Conservation (phyloP, 1,139 yeast species). For the Ogataea hybrid region DNA sequence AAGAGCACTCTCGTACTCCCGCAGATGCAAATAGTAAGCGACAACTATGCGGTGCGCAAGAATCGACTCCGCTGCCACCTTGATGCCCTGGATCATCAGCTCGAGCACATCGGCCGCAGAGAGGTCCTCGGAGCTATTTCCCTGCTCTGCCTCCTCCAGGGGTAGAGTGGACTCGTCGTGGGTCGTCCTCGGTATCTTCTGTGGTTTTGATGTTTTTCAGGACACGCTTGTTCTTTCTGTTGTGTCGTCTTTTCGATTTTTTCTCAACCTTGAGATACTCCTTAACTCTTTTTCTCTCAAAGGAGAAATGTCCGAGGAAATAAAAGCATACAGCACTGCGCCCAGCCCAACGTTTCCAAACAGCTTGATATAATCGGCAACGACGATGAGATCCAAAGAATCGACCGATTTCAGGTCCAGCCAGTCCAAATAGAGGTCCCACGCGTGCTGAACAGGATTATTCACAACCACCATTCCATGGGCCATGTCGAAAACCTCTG, state of each 20-base stretch:
- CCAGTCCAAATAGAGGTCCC: conserved; percentile 81
- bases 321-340: conserved; percentile 55
- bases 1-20: conserved; percentile 65
- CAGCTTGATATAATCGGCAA: conserved; percentile 49
- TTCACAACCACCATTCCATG: conserved; percentile 74
- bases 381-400: conserved; percentile 46
- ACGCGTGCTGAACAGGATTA: conserved; percentile 60
- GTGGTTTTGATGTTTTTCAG: conserved; percentile 12
- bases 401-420: conserved; percentile 51
- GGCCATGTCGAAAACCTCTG: conserved; percentile 52
- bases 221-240: conserved; percentile 7
- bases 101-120: conserved; percentile 55
- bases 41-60: conserved; percentile 66
- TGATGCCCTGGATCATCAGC: conserved; percentile 53
- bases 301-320: conserved; percentile 67
- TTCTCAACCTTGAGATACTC: conserved; percentile 31
- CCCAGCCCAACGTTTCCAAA: conserved; percentile 64
- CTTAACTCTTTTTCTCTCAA: conserved; percentile 33
- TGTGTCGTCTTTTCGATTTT: conserved; percentile 22
- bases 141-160: conserved; percentile 18
- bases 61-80: conserved; percentile 46
- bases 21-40: conserved; percentile 54
- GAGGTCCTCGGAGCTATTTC: conserved; percentile 26
- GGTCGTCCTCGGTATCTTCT: conserved; percentile 13
- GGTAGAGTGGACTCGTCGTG: conserved; percentile 17